phyloP scores from a whole-genome alignment of 768 basidiomycete genomes.

The Tubosaeta brunneosetosa region DNA sequence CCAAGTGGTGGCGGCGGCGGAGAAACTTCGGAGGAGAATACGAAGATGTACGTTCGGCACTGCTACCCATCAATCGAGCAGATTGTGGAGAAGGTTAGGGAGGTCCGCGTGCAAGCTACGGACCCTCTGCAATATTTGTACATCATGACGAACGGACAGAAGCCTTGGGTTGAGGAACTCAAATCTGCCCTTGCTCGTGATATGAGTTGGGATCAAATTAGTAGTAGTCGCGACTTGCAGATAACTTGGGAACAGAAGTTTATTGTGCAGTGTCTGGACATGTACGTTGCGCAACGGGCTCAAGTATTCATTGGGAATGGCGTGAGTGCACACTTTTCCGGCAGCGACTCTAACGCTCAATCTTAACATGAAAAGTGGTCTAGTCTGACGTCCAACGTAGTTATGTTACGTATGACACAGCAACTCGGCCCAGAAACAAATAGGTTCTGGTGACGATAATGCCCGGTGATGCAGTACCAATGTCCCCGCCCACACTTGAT shows the following conservation, averaged over 20 bases:
- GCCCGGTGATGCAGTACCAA: background rate
- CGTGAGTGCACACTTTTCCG: slow-evolving; percentile 26
- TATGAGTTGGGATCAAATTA: slow-evolving; percentile 35
- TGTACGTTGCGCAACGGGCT: slow-evolving; percentile 45
- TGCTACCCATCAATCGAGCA: slow-evolving; percentile 43
- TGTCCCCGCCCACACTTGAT: background rate
- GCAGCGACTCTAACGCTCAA: slow-evolving; percentile 1
- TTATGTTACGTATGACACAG: slow-evolving; percentile 35
- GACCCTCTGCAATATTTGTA: slow-evolving; percentile 36
- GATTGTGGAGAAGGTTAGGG: slow-evolving; percentile 38
- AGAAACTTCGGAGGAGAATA: slow-evolving; percentile 14
- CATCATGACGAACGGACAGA: slow-evolving; percentile 45
- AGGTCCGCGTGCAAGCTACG: slow-evolving; percentile 25
- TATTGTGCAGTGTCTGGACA: slow-evolving; percentile 45
- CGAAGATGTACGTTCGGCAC: slow-evolving; percentile 28
- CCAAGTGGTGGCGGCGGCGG: slow-evolving; percentile 24
- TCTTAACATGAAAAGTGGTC: slow-evolving; percentile 31
- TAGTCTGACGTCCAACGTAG: slow-evolving; percentile 39
- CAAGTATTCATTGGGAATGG: slow-evolving; percentile 55
- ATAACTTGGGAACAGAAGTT: slow-evolving; percentile 40
- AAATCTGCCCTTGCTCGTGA: slow-evolving; percentile 30
- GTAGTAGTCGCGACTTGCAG: slow-evolving; percentile 41
- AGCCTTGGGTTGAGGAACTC: slow-evolving; percentile 39
- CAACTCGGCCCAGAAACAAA: slow-evolving; percentile 26
- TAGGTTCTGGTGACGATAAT: slow-evolving; percentile 33